Evolutionary conservation across 1,284 basidiomycete species (phyloP).

Genomic region (Moniliophthora roreri): DNA sequence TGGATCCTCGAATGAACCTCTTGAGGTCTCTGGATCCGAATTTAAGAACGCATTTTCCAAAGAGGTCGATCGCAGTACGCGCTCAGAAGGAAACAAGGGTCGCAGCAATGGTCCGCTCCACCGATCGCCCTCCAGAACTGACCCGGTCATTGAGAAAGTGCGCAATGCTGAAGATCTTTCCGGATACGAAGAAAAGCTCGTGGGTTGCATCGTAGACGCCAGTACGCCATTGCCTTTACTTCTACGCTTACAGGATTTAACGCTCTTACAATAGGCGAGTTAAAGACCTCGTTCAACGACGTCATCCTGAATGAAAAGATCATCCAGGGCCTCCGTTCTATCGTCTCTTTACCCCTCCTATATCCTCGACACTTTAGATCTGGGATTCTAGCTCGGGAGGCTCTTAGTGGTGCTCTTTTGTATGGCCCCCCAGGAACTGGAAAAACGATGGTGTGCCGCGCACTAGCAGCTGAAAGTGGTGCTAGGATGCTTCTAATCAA

Average conservation of each 20-base stretch:
- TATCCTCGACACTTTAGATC: conserved; percentile 17
- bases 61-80: too few relatives aligned
- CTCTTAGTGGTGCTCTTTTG: conserved; percentile 16
- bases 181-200: not conserved
- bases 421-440: conserved; percentile 21
- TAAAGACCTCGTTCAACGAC: conserved; percentile 17
- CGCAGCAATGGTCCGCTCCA: too few relatives aligned
- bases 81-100: too few relatives aligned
- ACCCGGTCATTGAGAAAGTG: conserved; percentile 2
- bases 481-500: conserved; percentile 16
- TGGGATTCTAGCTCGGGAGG: conserved; percentile 18
- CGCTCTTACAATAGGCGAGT: conserved; percentile 4
- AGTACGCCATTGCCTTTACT: too few relatives aligned
- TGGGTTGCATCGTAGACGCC: too few relatives aligned
- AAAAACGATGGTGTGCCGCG: conserved; percentile 20
- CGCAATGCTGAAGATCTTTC: conserved; percentile 12
- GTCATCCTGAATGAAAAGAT: conserved; percentile 15
- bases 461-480: conserved; percentile 16
- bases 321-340: conserved; percentile 17
- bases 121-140: too few relatives aligned
- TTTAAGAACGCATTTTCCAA: too few relatives aligned
- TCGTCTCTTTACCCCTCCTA: conserved; percentile 17
- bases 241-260: too few relatives aligned
- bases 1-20: too few relatives aligned
- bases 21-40: too few relatives aligned